Percentiles rank a stretch among this genome's conserved stretches.
These are phyloP conservation scores for Verticillium albo-atrum DNA, from an alignment of 2,329 filamentous ascomycete genomes.

Conservation along the genomic window DNA sequence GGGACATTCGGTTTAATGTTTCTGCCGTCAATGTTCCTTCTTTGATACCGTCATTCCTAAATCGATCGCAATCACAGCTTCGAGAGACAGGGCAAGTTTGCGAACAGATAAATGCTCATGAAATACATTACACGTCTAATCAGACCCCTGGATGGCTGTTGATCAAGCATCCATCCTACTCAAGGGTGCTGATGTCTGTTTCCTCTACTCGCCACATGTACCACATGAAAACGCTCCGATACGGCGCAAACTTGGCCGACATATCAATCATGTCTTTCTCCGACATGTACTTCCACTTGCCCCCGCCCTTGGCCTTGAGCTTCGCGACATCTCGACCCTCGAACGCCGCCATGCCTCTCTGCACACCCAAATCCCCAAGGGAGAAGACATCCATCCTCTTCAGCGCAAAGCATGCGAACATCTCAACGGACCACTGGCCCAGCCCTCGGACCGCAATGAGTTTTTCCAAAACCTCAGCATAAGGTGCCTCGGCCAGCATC, in stretches of 20 bases:
- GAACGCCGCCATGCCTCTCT: constrained; percentile 89
- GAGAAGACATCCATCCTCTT: constrained; percentile 94
- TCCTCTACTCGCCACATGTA: constrained; percentile 91
- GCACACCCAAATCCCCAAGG: constrained; percentile 87
- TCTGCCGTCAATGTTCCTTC: no score
- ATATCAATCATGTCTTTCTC: constrained; percentile 88
- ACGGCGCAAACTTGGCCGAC: constrained; percentile 76
- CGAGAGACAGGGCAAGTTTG: neutral
- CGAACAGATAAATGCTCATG: no score
- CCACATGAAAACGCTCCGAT: constrained; percentile 95
- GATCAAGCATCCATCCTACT: constrained; percentile 20
- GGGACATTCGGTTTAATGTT: no score
- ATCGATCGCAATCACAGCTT: no score
- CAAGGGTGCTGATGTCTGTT: constrained; percentile 65
- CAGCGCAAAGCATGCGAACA: constrained; percentile 96
- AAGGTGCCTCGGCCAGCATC: constrained; percentile 72
- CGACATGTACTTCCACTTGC: constrained; percentile 98
- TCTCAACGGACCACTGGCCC: constrained; percentile 89
- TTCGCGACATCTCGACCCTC: constrained; percentile 78
- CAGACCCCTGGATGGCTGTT: no score
- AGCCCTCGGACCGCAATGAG: constrained; percentile 83
- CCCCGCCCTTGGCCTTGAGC: constrained; percentile 67
- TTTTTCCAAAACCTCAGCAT: constrained; percentile 80
- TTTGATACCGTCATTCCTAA: no score
- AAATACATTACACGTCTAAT: no score